phyloP scores from a whole-genome alignment of 1,139 yeast genomes.

The Candida sp. region DNA sequence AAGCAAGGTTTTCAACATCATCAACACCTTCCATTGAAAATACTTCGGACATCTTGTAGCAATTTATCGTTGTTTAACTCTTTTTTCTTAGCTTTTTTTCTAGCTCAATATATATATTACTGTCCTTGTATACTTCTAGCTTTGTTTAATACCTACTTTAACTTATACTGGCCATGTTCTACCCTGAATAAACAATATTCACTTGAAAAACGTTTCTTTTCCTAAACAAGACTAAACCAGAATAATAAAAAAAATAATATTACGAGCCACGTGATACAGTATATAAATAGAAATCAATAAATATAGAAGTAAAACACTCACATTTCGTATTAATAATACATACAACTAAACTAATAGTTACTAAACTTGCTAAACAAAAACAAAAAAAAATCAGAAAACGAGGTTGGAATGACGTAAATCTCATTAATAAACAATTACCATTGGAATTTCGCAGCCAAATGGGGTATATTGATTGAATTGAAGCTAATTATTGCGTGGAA shows the following conservation, averaged over 20 bases:
- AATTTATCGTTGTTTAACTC: background rate
- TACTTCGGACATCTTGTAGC: constrained; percentile 11
- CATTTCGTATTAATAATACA: background rate
- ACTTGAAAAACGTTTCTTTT: background rate
- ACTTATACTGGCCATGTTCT: background rate
- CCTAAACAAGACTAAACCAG: background rate
- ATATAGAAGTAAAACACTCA: background rate
- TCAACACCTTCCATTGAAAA: constrained; percentile 11
- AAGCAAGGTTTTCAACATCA: constrained; percentile 4
- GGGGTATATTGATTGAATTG: background rate
- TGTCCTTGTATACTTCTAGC: background rate
- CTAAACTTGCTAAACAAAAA: background rate
- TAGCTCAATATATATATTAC: background rate
- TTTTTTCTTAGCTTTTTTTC: background rate
- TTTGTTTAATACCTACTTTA: background rate
- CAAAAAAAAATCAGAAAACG: background rate
- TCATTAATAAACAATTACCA: background rate
- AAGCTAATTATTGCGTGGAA: background rate
- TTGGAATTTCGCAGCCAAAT: background rate
- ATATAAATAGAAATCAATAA: too few relatives aligned
- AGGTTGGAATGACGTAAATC: background rate
- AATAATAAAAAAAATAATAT: background rate
- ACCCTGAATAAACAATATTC: background rate
- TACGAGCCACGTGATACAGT: background rate
- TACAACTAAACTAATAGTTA: background rate